phyloP scores from a whole-genome alignment of 2,329 filamentous ascomycete genomes.

The Aspergillus caelatus region DNA sequence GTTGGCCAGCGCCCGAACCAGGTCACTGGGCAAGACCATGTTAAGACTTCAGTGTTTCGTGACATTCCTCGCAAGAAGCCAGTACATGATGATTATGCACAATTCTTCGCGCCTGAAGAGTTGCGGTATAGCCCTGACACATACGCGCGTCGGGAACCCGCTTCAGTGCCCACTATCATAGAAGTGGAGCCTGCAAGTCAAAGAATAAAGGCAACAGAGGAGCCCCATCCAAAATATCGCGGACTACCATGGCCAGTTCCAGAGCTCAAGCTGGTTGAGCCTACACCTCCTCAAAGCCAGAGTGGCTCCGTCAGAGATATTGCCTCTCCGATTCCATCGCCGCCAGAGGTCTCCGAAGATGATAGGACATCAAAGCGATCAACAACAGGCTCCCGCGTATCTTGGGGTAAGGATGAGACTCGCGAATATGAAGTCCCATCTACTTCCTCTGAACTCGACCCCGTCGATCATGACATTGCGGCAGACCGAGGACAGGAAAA shows the following conservation, averaged over 20 bases:
- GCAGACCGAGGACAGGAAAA: background rate
- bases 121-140: slow-evolving; percentile 44
- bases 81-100: slow-evolving; percentile 45
- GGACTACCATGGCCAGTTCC: slow-evolving; percentile 52
- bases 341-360: slow-evolving; percentile 49
- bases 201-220: slow-evolving; percentile 18
- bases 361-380: slow-evolving; percentile 48
- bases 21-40: slow-evolving; percentile 17
- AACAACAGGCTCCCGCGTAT: slow-evolving; percentile 58
- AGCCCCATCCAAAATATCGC: slow-evolving; percentile 23
- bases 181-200: slow-evolving; percentile 36
- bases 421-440: slow-evolving; percentile 66
- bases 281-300: slow-evolving; percentile 58
- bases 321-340: slow-evolving; percentile 29
- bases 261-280: slow-evolving; percentile 58
- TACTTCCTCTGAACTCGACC: slow-evolving; percentile 48
- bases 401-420: slow-evolving; percentile 67
- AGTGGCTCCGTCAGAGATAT: slow-evolving; percentile 40
- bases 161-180: slow-evolving; percentile 32
- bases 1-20: slow-evolving; percentile 21
- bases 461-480: slow-evolving; percentile 28
- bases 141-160: slow-evolving; percentile 25
- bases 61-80: slow-evolving; percentile 35
- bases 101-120: slow-evolving; percentile 47
- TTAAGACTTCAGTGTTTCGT: slow-evolving; percentile 33